Percentiles rank a stretch among this genome's conserved stretches.
Evolutionary conservation across 225 moss, liverwort and hornwort genomes (phyloP).

Genomic region (Polytrichum formosum): DNA sequence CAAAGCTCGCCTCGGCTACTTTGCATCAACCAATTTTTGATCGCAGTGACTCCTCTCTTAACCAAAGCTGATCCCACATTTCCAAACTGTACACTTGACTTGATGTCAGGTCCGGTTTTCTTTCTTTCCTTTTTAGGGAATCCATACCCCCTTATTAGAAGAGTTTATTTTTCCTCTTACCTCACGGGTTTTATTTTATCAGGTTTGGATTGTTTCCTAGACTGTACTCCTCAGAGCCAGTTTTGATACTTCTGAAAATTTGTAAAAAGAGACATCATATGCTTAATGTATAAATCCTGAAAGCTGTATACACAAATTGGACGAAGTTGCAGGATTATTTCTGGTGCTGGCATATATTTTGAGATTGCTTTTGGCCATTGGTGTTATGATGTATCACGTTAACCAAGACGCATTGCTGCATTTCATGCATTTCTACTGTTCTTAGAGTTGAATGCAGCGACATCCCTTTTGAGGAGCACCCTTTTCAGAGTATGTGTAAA

Average conservation of each 20-base stretch:
- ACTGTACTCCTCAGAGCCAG: neutral
- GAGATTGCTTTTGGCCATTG: no score
- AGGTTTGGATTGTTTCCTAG: neutral
- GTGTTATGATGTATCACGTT: no score
- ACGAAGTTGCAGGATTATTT: no score
- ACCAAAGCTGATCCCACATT: neutral
- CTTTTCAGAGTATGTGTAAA: no score
- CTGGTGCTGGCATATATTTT: no score
- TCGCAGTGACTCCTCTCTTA: neutral
- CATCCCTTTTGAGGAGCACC: no score
- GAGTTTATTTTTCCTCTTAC: neutral
- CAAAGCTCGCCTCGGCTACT: conserved; percentile 3
- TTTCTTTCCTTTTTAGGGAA: neutral
- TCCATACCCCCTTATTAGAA: neutral
- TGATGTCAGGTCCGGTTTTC: neutral
- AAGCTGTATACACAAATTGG: no score
- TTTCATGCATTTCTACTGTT: no score
- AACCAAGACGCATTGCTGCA: no score
- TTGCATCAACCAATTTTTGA: neutral
- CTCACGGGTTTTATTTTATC: neutral
- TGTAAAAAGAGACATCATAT: neutral
- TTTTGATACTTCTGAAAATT: conserved; percentile 4
- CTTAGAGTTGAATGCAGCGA: no score
- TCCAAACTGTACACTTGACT: conserved; percentile 1
- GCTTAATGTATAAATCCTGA: neutral